These are phyloP conservation scores for Aspergillus taichungensis DNA, from an alignment of 495 filamentous ascomycete species.

Conservation along the genomic window DNA sequence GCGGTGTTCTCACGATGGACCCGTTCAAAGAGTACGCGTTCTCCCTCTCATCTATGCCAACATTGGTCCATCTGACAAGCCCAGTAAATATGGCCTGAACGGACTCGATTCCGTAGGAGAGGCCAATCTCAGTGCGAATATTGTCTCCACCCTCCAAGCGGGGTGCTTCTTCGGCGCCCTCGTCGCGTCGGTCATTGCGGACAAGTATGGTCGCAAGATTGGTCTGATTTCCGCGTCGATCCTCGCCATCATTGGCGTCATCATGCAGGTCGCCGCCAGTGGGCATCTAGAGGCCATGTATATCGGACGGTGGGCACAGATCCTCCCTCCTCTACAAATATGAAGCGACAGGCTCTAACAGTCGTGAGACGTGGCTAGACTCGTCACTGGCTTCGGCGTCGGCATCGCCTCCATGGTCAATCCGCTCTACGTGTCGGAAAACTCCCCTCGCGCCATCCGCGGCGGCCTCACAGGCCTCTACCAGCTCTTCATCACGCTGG, in stretches of 20 bases:
- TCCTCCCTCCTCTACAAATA: not conserved
- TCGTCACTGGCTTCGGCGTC: slow-evolving; percentile 58
- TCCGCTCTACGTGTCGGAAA: slow-evolving; percentile 53
- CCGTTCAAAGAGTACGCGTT: slow-evolving; percentile 46
- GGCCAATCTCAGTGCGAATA: slow-evolving; percentile 31
- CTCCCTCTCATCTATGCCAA: slow-evolving; percentile 10
- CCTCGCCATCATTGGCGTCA: slow-evolving; percentile 43
- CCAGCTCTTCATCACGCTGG: slow-evolving; percentile 55
- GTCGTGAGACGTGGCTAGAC: slow-evolving; percentile 16
- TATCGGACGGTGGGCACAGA: slow-evolving; percentile 42
- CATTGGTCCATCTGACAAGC: not conserved
- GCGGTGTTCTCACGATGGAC: slow-evolving; percentile 55
- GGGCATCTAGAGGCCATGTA: slow-evolving; percentile 48
- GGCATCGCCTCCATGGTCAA: slow-evolving; percentile 58
- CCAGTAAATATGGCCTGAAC: slow-evolving; percentile 42
- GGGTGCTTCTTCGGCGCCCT: slow-evolving; percentile 63
- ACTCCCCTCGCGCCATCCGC: slow-evolving; percentile 62
- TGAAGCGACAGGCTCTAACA: not conserved
- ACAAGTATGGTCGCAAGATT: slow-evolving; percentile 45
- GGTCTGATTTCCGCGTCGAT: slow-evolving; percentile 44
- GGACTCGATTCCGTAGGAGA: slow-evolving; percentile 44
- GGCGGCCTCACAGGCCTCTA: slow-evolving; percentile 62
- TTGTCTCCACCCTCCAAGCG: slow-evolving; percentile 59
- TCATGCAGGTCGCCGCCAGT: slow-evolving; percentile 54
- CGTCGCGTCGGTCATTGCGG: slow-evolving; percentile 44